These are phyloP conservation scores for Saccharomycopsis sp. DNA, from an alignment of 805 yeast species.

Conservation along the genomic window DNA sequence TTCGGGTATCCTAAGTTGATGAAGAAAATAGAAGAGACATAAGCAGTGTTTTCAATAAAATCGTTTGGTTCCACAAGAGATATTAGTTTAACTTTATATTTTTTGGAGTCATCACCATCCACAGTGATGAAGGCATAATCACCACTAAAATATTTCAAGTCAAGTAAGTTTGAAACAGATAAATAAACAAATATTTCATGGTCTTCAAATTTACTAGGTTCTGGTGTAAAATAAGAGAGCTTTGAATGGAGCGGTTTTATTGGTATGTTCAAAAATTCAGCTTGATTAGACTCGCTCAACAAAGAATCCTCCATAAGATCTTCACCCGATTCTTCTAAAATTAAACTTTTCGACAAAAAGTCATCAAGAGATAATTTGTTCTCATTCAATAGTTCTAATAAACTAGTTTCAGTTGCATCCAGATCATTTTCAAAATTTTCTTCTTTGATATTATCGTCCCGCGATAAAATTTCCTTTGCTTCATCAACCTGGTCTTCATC, in stretches of 20 bases:
- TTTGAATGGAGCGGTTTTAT: background rate
- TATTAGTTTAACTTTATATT: constrained; percentile 27
- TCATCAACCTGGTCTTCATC: background rate
- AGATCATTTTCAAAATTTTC: too few species aligned
- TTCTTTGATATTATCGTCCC: too few species aligned
- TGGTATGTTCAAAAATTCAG: background rate
- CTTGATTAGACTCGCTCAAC: background rate
- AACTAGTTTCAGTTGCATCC: too few species aligned
- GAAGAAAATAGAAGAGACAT: constrained; percentile 53
- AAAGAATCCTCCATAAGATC: background rate
- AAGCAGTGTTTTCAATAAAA: constrained; percentile 30
- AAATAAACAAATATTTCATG: constrained; percentile 36
- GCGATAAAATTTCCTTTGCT: too few species aligned
- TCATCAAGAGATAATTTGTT: constrained; percentile 1
- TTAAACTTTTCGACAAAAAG: background rate
- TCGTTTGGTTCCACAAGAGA: constrained; percentile 57
- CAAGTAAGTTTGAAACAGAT: constrained; percentile 39
- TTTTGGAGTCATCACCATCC: background rate
- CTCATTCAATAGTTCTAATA: background rate
- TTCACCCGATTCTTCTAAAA: background rate
- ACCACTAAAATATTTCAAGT: constrained; percentile 58
- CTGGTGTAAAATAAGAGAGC: constrained; percentile 12
- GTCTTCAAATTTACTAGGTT: constrained; percentile 29
- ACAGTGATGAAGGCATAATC: constrained; percentile 34
- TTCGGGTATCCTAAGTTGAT: constrained; percentile 34